These are phyloP conservation scores for Mycena rebaudengoi DNA, from an alignment of 768 basidiomycete species.

Conservation along the genomic window DNA sequence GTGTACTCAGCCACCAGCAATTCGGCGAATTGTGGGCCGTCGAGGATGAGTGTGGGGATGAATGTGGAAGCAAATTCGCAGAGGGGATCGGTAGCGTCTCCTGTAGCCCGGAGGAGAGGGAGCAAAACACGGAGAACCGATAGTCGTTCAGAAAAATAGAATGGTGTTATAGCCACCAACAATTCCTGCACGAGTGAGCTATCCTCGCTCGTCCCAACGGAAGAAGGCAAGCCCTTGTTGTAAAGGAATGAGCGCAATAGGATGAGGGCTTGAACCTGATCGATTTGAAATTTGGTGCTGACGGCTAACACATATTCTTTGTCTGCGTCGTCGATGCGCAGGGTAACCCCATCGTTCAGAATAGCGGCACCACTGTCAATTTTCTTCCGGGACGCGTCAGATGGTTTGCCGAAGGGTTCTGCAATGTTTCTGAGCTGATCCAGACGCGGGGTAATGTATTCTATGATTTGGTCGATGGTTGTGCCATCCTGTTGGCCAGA, in stretches of 20 bases:
- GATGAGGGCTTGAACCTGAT: conserved; percentile 81
- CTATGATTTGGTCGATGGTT: conserved; percentile 63
- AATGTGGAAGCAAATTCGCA: conserved; percentile 61
- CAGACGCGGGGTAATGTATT: conserved; percentile 66
- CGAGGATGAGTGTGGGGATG: conserved; percentile 68
- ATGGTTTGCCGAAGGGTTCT: conserved; percentile 77
- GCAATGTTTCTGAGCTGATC: conserved; percentile 62
- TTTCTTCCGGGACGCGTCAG: conserved; percentile 68
- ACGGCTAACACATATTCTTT: conserved; percentile 77
- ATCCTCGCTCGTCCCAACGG: conserved; percentile 50
- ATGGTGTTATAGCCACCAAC: conserved; percentile 76
- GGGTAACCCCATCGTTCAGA: conserved; percentile 68
- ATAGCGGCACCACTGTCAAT: conserved; percentile 74
- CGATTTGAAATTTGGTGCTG: conserved; percentile 76
- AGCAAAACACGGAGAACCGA: conserved; percentile 73
- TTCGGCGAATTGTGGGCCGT: conserved; percentile 69
- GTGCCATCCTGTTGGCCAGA: conserved; percentile 68
- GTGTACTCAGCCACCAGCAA: conserved; percentile 69
- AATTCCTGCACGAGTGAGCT: conserved; percentile 62
- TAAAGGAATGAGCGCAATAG: conserved; percentile 82
- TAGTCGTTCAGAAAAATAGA: conserved; percentile 85
- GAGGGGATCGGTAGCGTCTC: conserved; percentile 62
- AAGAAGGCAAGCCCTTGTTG: conserved; percentile 74
- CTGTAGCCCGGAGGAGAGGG: conserved; percentile 77
- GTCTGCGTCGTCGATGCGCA: conserved; percentile 73